phyloP scores from a whole-genome alignment of 257 asterid genomes.

The Ajuga chamaepitys region DNA sequence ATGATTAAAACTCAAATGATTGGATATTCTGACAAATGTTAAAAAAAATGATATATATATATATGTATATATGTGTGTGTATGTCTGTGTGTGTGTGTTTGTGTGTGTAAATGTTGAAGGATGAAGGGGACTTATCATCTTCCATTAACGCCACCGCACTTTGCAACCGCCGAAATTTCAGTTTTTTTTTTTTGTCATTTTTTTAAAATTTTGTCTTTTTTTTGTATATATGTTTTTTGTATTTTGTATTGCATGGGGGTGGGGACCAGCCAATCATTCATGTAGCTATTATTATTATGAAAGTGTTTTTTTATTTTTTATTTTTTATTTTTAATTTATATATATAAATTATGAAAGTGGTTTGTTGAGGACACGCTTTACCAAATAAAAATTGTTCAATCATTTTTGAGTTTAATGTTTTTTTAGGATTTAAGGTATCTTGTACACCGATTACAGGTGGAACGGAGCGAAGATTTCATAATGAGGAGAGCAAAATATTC shows the following conservation, averaged over 20 bases:
- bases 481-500: too few species aligned
- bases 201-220: background rate
- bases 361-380: too few species aligned
- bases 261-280: too few species aligned
- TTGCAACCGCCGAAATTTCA: slow-evolving; percentile 31
- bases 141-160: slow-evolving; percentile 30
- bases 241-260: background rate
- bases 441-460: too few species aligned
- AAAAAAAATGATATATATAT: slow-evolving; percentile 2
- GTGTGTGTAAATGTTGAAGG: slow-evolving; percentile 34
- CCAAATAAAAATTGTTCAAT: too few species aligned
- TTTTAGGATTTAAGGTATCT: too few species aligned
- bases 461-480: too few species aligned
- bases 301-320: too few species aligned
- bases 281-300: too few species aligned
- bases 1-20: slow-evolving; percentile 20
- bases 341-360: too few species aligned
- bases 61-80: background rate
- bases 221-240: background rate
- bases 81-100: background rate
- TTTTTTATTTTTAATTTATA: too few species aligned
- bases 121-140: slow-evolving; percentile 72
- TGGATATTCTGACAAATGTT: slow-evolving; percentile 24
- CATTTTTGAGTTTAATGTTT: too few species aligned
- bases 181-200: background rate